Percentiles rank a stretch among this genome's conserved stretches.
Conservation (phyloP, 805 yeast species). For the Lachancea fermentati region DNA sequence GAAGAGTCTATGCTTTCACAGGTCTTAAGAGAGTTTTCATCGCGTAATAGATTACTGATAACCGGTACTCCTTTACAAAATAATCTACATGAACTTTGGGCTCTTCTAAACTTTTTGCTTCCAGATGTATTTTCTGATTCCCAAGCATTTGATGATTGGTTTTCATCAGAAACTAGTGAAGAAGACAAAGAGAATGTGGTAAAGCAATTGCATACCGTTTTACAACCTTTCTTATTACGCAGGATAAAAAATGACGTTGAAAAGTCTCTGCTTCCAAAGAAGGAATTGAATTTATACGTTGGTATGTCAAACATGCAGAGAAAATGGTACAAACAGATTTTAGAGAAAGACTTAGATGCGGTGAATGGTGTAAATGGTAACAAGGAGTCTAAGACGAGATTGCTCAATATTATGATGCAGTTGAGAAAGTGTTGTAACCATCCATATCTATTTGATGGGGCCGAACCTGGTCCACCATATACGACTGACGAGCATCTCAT, state of each 20-base stretch:
- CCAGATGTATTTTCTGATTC: constrained; percentile 77
- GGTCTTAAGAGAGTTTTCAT: constrained; percentile 65
- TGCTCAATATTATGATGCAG: constrained; percentile 79
- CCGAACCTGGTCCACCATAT: constrained; percentile 85
- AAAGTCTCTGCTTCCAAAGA: constrained; percentile 66
- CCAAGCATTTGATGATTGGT: constrained; percentile 73
- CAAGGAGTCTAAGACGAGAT: constrained; percentile 68
- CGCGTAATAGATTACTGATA: constrained; percentile 62
- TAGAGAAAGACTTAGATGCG: constrained; percentile 79
- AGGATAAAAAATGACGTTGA: constrained; percentile 81
- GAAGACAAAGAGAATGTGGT: constrained; percentile 49
- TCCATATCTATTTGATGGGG: constrained; percentile 81
- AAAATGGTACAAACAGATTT: constrained; percentile 67
- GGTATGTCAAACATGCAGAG: constrained; percentile 77
- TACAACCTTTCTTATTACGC: constrained; percentile 69
- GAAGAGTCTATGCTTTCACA: constrained; percentile 70
- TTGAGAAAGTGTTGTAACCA: constrained; percentile 80
- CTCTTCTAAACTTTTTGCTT: constrained; percentile 63
- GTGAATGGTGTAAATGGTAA: constrained; percentile 78
- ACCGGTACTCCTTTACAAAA: constrained; percentile 84
- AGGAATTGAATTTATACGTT: constrained; percentile 67
- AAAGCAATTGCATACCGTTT: constrained; percentile 66
- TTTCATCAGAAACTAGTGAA: constrained; percentile 39
- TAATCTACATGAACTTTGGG: constrained; percentile 78
- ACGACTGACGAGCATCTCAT: constrained; percentile 82